These are phyloP conservation scores for Colletotrichum sp. DNA, from an alignment of 2,329 filamentous ascomycete species.

Conservation along the genomic window DNA sequence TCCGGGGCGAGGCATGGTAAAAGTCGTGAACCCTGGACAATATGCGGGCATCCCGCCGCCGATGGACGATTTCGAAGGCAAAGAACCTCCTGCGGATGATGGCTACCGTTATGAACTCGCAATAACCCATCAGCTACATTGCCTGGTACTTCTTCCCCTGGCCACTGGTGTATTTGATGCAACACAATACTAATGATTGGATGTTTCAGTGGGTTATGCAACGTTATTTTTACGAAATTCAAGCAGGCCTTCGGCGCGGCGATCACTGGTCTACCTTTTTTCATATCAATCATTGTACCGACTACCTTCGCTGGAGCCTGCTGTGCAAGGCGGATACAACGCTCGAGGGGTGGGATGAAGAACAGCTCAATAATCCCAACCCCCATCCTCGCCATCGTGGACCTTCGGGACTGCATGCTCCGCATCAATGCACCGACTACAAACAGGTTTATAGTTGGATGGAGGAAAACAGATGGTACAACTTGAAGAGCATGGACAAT, in stretches of 20 bases:
- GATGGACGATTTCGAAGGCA: not conserved
- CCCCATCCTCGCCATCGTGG: not conserved
- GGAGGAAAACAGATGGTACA: not conserved
- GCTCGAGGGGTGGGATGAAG: not conserved
- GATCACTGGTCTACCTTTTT: not conserved
- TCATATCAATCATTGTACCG: not conserved
- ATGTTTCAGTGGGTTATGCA: not conserved
- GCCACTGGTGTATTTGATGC: too few species aligned
- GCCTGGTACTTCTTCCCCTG: not conserved
- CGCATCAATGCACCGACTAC: not conserved
- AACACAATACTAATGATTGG: too few species aligned
- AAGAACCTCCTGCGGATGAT: not conserved
- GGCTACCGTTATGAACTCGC: not conserved
- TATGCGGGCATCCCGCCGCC: not conserved
- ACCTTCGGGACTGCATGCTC: not conserved
- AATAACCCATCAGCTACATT: not conserved
- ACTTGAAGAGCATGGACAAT: not conserved
- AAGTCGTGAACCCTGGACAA: not conserved
- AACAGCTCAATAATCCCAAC: not conserved
- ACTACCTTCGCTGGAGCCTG: not conserved
- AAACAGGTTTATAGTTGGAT: not conserved
- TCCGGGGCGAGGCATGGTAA: not conserved
- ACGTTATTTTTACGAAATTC: not conserved
- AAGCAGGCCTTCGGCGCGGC: not conserved
- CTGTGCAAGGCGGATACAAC: not conserved